Evolutionary conservation across 768 basidiomycete species (phyloP), one percentile per base, ranked within the genome.

Genomic region (Suillus fuscotomentosus): DNA sequence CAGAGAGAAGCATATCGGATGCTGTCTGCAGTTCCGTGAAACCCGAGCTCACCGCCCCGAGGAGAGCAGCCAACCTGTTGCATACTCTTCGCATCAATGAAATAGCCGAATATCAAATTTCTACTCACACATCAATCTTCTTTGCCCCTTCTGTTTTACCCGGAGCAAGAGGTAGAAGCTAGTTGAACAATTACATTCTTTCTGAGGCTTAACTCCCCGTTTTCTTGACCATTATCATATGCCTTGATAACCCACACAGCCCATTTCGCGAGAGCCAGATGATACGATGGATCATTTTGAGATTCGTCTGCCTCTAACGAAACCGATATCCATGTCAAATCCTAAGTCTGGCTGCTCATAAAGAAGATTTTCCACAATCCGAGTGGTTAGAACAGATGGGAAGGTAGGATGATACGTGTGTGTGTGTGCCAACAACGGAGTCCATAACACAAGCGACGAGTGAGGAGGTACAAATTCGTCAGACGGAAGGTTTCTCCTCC

Each of bases 251-350:
- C 78, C 91, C 92, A 94, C 24, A 80, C 76, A 5, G 77, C 84
- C 92, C 92, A 94, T 60, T 85, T 83, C 13, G 88, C 87, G 11
- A 92, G 77, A 68, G 87, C 89, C 62, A 80, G 75, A 51, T 82
- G 79, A 70, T 87, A 87, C 1, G 86, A 80, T 8, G 73, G 60
- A 70, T 84, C 84, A 38, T 48, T 65, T 43, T 70, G 70, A 24
- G 67, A 67, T 57, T 42, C 66, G 56, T 68, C 65, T 60, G 48
- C 45, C 55, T 69, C 71, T 2, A 70, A 42, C 47, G 71, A 65
- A 56, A 72, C 65, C 65, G 14, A 67, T 47, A 43, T 71, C 62
- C 13, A 42, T 43, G 22, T 72, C 69, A 42, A 42, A 20, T 9
- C 69, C 60, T 51, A 70, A 59, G 27, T 36, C 62, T 3, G 57